Base-by-base conservation (phyloP, 2,329 filamentous ascomycete species). In the Teratosphaeria viscida region DNA sequence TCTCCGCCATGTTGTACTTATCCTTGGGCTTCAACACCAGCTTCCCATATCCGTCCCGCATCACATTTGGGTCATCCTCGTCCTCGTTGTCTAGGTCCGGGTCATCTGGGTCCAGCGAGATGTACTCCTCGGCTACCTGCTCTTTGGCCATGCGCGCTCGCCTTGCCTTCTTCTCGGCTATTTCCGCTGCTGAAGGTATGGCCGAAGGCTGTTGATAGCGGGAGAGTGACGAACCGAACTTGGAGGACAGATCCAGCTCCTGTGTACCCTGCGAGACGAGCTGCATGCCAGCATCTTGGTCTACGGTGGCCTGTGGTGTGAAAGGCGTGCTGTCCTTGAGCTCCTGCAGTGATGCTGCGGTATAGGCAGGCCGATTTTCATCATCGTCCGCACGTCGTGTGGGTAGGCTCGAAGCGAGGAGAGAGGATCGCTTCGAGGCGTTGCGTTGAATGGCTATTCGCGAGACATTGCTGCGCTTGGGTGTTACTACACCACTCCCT, bases 111-210 rank as follows among this genome's bases (percentile, higher is more conserved):
- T 84, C 79, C 0, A 90, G 76, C 0, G 85, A 84, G 53, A 90
- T 82, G 68, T 84, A 88, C 58, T 86, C 84, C 55, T 73, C 69
- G 10, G 70, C 70, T 43, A 63, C 57, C 29, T 88, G 76, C 67
- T 91, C 85, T 57, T 85, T 81, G 0, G 91, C 92, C 11, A 95
- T 74, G 1, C 92, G 85, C n/a, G 88, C 87, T 16, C 92, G 84
- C 1, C 94, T 84, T 61, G 90, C 89, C 74, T 96, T 97, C 77
- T 92, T 95, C 74, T 95, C 92, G 32, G 82, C 83, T 56, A 97
- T 95, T 70, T 96, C 89, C 2, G 88, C 84, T 62, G 92, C 88
- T 1, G 87, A 91, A 2, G 92, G 85, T 5, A 96, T 91, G 35
- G 76, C 72, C 57, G 74, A 62, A 66, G 72, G 5, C 62, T 70